Percentiles rank a stretch among this genome's conserved stretches.
phyloP scores from a whole-genome alignment of 2,329 filamentous ascomycete species.

The Fusarium hostae region DNA sequence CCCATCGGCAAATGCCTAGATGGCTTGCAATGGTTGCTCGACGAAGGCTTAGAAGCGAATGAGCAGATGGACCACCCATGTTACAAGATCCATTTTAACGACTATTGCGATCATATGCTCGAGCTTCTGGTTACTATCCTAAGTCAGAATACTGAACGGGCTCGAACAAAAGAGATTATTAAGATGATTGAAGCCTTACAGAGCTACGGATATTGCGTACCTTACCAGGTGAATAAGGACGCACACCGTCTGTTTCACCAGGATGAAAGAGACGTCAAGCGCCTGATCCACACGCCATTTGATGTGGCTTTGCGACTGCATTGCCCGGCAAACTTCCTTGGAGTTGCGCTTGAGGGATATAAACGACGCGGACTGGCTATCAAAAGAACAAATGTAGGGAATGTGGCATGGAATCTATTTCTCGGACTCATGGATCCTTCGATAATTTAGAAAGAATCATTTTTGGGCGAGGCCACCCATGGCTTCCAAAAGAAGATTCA shows the following conservation, averaged over 20 bases:
- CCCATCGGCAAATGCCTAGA: neutral
- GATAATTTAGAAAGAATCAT: neutral
- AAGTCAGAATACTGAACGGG: accelerated
- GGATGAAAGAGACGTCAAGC: too few relatives aligned
- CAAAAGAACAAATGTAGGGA: neutral
- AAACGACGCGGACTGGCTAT: neutral
- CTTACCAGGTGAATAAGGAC: neutral
- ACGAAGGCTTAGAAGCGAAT: neutral
- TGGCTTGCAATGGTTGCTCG: neutral
- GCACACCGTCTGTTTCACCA: too few relatives aligned
- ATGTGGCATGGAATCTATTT: neutral
- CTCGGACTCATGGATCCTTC: neutral
- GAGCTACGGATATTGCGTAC: neutral
- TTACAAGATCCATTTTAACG: neutral
- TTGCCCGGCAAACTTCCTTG: neutral
- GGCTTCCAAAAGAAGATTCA: neutral
- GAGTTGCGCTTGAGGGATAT: neutral
- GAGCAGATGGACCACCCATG: neutral
- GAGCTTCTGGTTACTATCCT: neutral
- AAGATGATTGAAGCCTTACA: neutral
- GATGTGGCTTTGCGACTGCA: neutral
- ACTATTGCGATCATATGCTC: neutral
- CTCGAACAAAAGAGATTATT: neutral
- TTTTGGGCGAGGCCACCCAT: neutral
- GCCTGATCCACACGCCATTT: neutral